Percentiles rank a stretch among this genome's conserved stretches.
phyloP scores from a whole-genome alignment of 176 grass and related monocot genomes.

The Hsuehochloa calcarea region DNA sequence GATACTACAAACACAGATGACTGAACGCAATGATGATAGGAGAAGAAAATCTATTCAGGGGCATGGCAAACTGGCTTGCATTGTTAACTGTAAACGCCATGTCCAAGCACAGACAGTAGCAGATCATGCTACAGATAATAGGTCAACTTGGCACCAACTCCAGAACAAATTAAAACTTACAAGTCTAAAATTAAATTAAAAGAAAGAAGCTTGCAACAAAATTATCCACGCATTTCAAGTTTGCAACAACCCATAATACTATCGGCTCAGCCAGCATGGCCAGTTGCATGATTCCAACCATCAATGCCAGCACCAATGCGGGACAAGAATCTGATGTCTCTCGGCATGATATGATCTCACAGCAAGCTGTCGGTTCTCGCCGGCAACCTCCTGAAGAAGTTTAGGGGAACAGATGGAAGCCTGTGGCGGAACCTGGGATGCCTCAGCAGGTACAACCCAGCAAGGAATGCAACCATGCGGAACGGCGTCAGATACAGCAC shows the following conservation, averaged over 20 bases:
- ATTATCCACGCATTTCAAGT: background rate
- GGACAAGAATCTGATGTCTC: background rate
- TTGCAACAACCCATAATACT: background rate
- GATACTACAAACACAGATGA: background rate
- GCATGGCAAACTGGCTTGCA: background rate
- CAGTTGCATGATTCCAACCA: slow-evolving; percentile 14
- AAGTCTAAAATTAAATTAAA: background rate
- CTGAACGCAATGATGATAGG: background rate
- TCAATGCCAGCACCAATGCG: background rate
- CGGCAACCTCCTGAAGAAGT: slow-evolving; percentile 63
- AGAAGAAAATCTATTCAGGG: background rate
- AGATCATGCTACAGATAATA: slow-evolving; percentile 5
- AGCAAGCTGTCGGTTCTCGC: slow-evolving; percentile 50
- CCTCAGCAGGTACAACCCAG: slow-evolving; percentile 53
- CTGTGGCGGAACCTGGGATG: slow-evolving; percentile 60
- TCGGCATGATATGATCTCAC: background rate
- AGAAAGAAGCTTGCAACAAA: slow-evolving; percentile 1
- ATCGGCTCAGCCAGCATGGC: background rate
- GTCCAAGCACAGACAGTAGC: background rate
- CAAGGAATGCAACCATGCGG: slow-evolving; percentile 34
- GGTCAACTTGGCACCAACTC: background rate
- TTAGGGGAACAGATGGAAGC: slow-evolving; percentile 59
- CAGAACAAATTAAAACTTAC: background rate
- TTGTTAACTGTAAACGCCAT: background rate
- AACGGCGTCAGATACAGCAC: slow-evolving; percentile 52